A percentile compares a stretch with the other conserved stretches of the same genome.
Conservation (phyloP, 2,329 filamentous ascomycete genomes). For the Xylariales sp. region DNA sequence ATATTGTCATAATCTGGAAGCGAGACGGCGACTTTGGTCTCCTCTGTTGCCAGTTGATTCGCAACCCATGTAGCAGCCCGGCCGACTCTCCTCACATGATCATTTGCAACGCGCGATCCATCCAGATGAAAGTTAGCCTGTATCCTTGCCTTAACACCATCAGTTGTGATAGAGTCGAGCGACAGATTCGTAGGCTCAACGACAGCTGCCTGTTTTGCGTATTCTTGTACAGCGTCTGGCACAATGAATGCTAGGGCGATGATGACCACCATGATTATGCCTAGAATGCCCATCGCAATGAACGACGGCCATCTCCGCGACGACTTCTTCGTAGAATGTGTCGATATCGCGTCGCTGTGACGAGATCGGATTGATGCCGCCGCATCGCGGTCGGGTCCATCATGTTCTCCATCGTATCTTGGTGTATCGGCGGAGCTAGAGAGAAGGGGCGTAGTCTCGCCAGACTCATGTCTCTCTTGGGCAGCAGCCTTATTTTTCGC, state of each 20-base stretch:
- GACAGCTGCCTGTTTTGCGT: slow-evolving; percentile 76
- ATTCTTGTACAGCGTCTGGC: slow-evolving; percentile 76
- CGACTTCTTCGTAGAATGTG: slow-evolving; percentile 29
- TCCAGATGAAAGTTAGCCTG: slow-evolving; percentile 81
- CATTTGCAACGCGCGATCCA: slow-evolving; percentile 66
- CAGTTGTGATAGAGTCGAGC: slow-evolving; percentile 75
- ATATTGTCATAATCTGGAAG: slow-evolving; percentile 78
- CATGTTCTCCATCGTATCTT: slow-evolving; percentile 34
- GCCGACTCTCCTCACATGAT: slow-evolving; percentile 70
- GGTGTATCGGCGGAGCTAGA: slow-evolving; percentile 30
- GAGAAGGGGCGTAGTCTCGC: slow-evolving; percentile 51
- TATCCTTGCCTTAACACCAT: slow-evolving; percentile 74
- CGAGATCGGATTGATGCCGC: slow-evolving; percentile 26
- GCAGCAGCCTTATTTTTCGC: slow-evolving; percentile 19
- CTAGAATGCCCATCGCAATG: slow-evolving; percentile 66
- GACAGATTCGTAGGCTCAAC: slow-evolving; percentile 80
- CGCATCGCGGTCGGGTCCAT: slow-evolving; percentile 25
- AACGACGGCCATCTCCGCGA: slow-evolving; percentile 70
- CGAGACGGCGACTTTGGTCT: slow-evolving; percentile 70
- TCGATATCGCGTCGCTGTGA: slow-evolving; percentile 18
- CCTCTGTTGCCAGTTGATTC: slow-evolving; percentile 66
- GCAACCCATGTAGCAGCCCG: slow-evolving; percentile 76
- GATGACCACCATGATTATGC: slow-evolving; percentile 58
- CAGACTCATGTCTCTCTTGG: slow-evolving; percentile 18
- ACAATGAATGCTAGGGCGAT: slow-evolving; percentile 76